Evolutionary conservation across 495 filamentous ascomycete genomes (phyloP), one percentile per base, ranked within the genome.

Genomic region (Lepidopterella palustris): DNA sequence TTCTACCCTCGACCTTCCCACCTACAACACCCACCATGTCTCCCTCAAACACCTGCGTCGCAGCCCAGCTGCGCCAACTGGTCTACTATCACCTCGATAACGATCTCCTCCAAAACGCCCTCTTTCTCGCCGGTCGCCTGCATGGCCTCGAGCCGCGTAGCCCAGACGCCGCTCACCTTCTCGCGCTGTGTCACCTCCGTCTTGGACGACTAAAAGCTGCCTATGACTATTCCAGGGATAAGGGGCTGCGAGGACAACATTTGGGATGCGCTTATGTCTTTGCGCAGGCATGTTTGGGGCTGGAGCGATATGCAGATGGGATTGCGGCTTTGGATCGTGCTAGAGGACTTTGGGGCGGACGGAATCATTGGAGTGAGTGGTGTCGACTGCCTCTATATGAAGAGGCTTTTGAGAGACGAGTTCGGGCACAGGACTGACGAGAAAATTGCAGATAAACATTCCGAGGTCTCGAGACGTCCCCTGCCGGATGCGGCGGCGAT

Each of bases 11-110:
- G 25, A 4, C 60, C 26, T 57, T 45, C 28, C 56, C 29, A 45
- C 15, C 32, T 54, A 59, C 4, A 13, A 10, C 40, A 18, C 63
- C 15, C 60, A 52, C 32, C 54, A 50, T 95, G 90, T 81, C 88
- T 57, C 85, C 88, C 6, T 81, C 81, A 28, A 82, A 79, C 62
- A 71, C 80, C 18, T 79, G 85, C 70, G 79, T 91, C 63, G 78
- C 86, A 40, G 78, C 78, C 70, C 88, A 95, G 73, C 77, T 97
- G 64, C 82, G 87, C 69, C 87, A 93, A 68, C 79, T 89, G 53
- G 84, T 97, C 60, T 88, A 90, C 73, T 96, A 97, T 74, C 85
- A 95, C 69, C 83, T 98, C 70, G 93, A 98, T 74, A 95, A 92
- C 65, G 86, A 92, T 65, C 80, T 92, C 27, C 78, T 87, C 63